Conservation (phyloP, 768 basidiomycete genomes). For the Xerocomellus intermedius region DNA sequence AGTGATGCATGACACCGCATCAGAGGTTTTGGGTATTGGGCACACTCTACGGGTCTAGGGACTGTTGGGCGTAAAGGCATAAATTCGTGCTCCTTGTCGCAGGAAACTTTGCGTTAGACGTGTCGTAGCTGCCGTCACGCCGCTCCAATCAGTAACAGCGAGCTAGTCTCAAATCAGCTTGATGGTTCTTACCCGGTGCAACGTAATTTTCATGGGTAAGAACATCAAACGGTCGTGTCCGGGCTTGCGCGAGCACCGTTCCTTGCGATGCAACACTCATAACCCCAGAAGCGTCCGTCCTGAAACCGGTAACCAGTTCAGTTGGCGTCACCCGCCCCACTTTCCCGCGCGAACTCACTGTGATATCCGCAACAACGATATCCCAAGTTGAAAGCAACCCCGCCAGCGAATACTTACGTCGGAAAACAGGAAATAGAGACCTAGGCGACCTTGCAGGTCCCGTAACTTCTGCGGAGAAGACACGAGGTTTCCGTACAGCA, state of each 20-base stretch:
- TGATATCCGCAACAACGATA: constrained; percentile 71
- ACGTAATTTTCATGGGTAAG: constrained; percentile 69
- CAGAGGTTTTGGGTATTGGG: constrained; percentile 4
- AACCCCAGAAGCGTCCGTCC: constrained; percentile 50
- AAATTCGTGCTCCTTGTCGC: constrained; percentile 56
- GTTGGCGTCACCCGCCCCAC: constrained; percentile 9
- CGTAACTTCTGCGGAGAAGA: constrained; percentile 77
- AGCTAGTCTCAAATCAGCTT: constrained; percentile 17
- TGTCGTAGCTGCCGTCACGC: constrained; percentile 40
- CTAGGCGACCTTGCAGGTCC: constrained; percentile 75
- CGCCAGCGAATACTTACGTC: constrained; percentile 83
- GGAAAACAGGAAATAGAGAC: constrained; percentile 88
- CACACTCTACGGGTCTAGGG: constrained; percentile 32
- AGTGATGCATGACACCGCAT: constrained; percentile 16
- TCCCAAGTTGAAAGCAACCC: constrained; percentile 72
- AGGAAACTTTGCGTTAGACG: constrained; percentile 57
- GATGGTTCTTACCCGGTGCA: constrained; percentile 65
- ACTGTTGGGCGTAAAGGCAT: constrained; percentile 44
- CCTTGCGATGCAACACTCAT: constrained; percentile 57
- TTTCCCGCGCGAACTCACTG: constrained; percentile 49
- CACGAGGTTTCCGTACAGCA: constrained; percentile 84
- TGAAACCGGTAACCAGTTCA: constrained; percentile 27
- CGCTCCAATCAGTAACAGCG: constrained; percentile 12
- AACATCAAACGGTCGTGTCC: constrained; percentile 78
- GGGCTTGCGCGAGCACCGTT: constrained; percentile 64